These are phyloP conservation scores for Knoxdaviesia proteae DNA, from an alignment of 2,329 filamentous ascomycete genomes.

Conservation along the genomic window DNA sequence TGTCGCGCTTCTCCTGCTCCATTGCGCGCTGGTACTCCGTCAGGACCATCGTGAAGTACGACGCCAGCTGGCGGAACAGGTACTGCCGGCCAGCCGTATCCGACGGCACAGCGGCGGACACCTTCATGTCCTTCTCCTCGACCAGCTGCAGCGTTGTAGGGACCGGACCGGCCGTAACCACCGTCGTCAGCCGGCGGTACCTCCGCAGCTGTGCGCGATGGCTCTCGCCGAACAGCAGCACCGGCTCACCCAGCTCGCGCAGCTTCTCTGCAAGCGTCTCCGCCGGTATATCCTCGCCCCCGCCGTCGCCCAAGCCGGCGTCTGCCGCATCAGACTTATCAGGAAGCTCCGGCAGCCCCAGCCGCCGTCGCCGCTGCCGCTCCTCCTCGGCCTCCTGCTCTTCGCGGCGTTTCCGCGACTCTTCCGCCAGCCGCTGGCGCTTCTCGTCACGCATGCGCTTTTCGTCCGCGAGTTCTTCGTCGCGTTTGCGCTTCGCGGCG, in stretches of 20 bases:
- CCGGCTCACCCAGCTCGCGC: conserved; percentile 52
- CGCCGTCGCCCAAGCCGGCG: conserved; percentile 20
- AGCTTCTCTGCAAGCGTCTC: conserved; percentile 49
- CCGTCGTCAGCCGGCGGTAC: conserved; percentile 43
- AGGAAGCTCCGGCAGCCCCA: conserved; percentile 60
- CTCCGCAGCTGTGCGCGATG: conserved; percentile 48
- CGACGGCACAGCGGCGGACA: conserved; percentile 38
- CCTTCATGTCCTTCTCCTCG: conserved; percentile 74
- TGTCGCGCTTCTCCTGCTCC: conserved; percentile 39
- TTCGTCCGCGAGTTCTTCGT: conserved; percentile 63
- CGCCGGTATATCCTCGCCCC: conserved; percentile 44
- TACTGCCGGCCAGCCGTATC: conserved; percentile 47
- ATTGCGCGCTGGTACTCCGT: conserved; percentile 70
- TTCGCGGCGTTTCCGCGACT: conserved; percentile 47
- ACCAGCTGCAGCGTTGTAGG: conserved; percentile 66
- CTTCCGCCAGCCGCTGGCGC: conserved; percentile 58
- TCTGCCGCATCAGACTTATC: conserved; percentile 18
- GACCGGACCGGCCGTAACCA: conserved; percentile 56
- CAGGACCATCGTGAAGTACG: conserved; percentile 93
- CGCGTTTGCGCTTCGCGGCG: conserved; percentile 66
- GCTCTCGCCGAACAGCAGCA: conserved; percentile 59
- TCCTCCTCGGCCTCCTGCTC: conserved; percentile 58
- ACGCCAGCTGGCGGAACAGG: conserved; percentile 71
- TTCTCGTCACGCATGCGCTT: conserved; percentile 60
- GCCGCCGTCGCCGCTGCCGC: conserved; percentile 45